These are phyloP conservation scores for Phyllosticta paracitricarpa DNA, from an alignment of 2,329 filamentous ascomycete species.

Conservation along the genomic window DNA sequence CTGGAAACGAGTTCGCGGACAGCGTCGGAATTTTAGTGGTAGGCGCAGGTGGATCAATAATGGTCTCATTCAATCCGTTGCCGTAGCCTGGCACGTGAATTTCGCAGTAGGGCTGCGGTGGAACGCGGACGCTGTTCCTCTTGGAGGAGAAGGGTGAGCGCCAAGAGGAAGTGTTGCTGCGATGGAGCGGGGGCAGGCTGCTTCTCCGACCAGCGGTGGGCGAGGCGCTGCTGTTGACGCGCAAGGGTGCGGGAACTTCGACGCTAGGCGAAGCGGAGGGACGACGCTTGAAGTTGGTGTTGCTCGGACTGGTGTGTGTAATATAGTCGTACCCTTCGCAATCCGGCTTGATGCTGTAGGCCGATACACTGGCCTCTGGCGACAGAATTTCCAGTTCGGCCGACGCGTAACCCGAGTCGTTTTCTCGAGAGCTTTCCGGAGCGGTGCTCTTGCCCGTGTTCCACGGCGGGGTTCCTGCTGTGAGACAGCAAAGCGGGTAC, in stretches of 20 bases:
- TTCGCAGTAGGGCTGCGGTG: conserved; percentile 23
- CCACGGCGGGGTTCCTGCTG: conserved; percentile 33
- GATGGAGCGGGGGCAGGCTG: conserved; percentile 13
- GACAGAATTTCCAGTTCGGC: background rate
- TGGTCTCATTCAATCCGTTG: conserved; percentile 23
- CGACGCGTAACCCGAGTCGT: conserved; percentile 10
- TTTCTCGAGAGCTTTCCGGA: background rate
- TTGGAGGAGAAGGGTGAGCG: conserved; percentile 20
- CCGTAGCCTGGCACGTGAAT: conserved; percentile 31
- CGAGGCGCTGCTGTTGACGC: conserved; percentile 5
- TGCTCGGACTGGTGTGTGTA: conserved; percentile 14
- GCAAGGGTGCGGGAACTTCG: conserved; percentile 22
- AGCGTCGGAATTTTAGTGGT: background rate
- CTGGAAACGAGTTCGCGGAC: background rate
- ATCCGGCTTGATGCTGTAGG: conserved; percentile 21
- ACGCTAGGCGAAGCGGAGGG: conserved; percentile 13
- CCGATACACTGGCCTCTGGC: background rate
- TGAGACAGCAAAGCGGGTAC: conserved; percentile 49
- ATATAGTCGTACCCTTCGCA: conserved; percentile 36
- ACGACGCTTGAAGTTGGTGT: conserved; percentile 15
- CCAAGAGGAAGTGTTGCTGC: conserved; percentile 24
- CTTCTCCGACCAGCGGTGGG: background rate
- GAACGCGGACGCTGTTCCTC: conserved; percentile 21
- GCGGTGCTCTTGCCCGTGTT: conserved; percentile 9
- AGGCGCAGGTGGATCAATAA: background rate